Percentiles rank a stretch among this genome's conserved stretches.
Evolutionary conservation across 2,329 filamentous ascomycete genomes (phyloP).

Genomic region (Fusarium chuoi): DNA sequence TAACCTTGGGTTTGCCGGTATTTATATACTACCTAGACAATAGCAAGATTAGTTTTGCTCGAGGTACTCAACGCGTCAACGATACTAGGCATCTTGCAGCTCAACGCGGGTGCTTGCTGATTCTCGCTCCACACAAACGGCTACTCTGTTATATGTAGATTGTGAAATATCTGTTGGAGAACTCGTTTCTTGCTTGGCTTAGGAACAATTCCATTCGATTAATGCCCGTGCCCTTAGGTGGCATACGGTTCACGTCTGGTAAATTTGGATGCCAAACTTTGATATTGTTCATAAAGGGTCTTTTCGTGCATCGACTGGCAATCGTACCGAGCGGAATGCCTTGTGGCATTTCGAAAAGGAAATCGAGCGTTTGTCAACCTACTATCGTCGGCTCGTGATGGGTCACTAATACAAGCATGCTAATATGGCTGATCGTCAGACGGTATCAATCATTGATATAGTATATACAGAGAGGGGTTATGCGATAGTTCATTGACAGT

Average conservation of each 20-base stretch:
- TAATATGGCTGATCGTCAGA: constrained; percentile 12
- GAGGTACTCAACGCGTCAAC: neutral
- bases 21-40: neutral
- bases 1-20: neutral
- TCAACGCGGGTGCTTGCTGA: constrained; percentile 33
- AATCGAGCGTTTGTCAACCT: neutral
- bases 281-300: neutral
- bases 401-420: constrained; percentile 1
- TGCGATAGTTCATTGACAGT: constrained; percentile 27
- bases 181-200: neutral
- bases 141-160: constrained; percentile 7
- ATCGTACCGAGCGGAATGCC: neutral
- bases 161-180: neutral
- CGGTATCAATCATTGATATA: neutral
- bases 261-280: neutral
- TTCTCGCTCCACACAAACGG: constrained; percentile 34
- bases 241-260: neutral
- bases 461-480: constrained; percentile 28
- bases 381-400: neutral
- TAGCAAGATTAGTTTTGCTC: neutral
- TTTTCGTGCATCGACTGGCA: too few species aligned
- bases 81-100: constrained; percentile 1
- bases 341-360: too few species aligned
- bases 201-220: neutral
- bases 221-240: neutral